phyloP scores from a whole-genome alignment of 1,284 basidiomycete genomes.

The Volvariella volvacea region DNA sequence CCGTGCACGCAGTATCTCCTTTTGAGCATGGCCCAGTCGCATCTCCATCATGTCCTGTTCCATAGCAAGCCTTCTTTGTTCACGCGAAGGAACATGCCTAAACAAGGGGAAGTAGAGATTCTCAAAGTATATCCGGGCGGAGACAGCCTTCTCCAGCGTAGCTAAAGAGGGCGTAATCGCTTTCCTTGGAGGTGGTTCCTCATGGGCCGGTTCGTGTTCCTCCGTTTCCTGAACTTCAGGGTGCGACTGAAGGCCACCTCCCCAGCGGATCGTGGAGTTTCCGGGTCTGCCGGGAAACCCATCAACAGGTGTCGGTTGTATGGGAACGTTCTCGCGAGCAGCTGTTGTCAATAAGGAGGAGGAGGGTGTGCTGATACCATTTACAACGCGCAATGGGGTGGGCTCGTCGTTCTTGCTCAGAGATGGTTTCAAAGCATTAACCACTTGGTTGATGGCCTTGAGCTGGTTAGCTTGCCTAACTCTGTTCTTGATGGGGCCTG shows the following conservation, averaged over 20 bases:
- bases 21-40: constrained; percentile 64
- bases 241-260: constrained; percentile 52
- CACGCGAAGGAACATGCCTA: constrained; percentile 77
- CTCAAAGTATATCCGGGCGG: constrained; percentile 93
- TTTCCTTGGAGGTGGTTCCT: constrained; percentile 36
- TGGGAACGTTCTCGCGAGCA: constrained; percentile 55
- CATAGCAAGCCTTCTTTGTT: constrained; percentile 79
- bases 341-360: constrained; percentile 66
- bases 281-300: constrained; percentile 52
- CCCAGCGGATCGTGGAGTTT: constrained; percentile 56
- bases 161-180: constrained; percentile 77
- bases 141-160: constrained; percentile 90
- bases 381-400: constrained; percentile 70
- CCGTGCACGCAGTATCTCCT: constrained; percentile 64
- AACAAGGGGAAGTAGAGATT: constrained; percentile 92
- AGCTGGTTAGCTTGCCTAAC: constrained; percentile 73
- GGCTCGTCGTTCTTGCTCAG: constrained; percentile 33
- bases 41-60: constrained; percentile 81
- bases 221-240: constrained; percentile 56
- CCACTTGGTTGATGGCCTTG: constrained; percentile 77
- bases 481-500: constrained; percentile 81
- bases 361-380: constrained; percentile 64
- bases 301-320: constrained; percentile 38
- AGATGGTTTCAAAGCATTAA: constrained; percentile 59
- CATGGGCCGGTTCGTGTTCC: constrained; percentile 28